Evolutionary conservation across 345 rosid species (phyloP), one percentile per base, ranked within the genome.

Genomic region (Noccaea caerulescens): DNA sequence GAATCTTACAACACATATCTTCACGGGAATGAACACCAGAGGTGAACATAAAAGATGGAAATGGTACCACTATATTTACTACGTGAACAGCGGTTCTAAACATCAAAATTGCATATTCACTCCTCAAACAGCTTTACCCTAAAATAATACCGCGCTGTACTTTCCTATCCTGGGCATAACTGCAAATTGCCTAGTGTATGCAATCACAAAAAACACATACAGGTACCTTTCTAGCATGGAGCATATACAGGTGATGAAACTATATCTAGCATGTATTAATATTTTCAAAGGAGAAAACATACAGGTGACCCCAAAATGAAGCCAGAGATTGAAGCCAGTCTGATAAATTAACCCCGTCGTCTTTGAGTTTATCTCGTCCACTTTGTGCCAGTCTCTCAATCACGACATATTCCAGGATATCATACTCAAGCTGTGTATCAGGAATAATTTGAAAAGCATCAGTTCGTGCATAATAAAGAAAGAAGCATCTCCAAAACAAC

Each of bases 261-360:
- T 44, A 52, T 16, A n/a, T 58, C 34, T 44, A 61, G 51, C 63
- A 63, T 39, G 46, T 9, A 36, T 11, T 65, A 66, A 78, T 52
- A 41, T 33, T 60, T 32, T 47, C 16, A 55, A 82, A 67, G 77
- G 82, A 57, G 75, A 65, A 76, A 41, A 89, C 99, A 69, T 89
- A 94, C 99, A 95, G 85, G 85, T 92, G 99, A 80, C 99, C 99
- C 99, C 98, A 95, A 80, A 95, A 95, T 37, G 99, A 95, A 59
- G 99, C 99, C 91, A 95, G 59, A 1, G 98, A 92, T 66, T 92
- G 99, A 71, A 95, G 97, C 99, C 99, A 95, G 72, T 95, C 99
- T 16, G 99, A 95, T 78, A 95, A 77, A 82, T 95, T 91, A 78
- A 95, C 87, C 70, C 99, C 99, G 66, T 95, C 99, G 66, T 95